phyloP scores from a whole-genome alignment of 306 rosid species.

The Abrus pulchellus region DNA sequence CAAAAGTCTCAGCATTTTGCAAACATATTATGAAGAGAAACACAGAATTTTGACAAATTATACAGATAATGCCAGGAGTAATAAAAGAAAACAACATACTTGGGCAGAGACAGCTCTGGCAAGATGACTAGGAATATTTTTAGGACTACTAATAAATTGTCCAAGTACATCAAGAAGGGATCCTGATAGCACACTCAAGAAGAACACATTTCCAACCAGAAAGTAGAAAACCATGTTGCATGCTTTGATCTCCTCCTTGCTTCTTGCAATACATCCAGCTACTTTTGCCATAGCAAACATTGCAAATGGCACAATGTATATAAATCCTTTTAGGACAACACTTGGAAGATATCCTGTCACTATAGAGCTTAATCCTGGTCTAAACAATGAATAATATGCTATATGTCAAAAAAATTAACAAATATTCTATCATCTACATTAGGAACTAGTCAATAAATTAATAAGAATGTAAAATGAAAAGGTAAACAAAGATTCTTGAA shows the following conservation, averaged over 20 bases:
- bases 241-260: constrained; percentile 92
- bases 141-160: constrained; percentile 72
- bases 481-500: neutral
- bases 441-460: neutral
- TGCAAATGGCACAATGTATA: constrained; percentile 81
- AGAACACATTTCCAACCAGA: constrained; percentile 91
- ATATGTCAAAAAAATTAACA: constrained; percentile 40
- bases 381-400: constrained; percentile 49
- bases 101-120: constrained; percentile 86
- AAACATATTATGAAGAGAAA: neutral
- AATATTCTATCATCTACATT: constrained; percentile 6
- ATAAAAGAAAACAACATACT: constrained; percentile 59
- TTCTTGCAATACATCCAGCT: constrained; percentile 80
- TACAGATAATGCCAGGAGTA: constrained; percentile 18
- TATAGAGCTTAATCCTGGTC: constrained; percentile 92
- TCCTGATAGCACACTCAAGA: constrained; percentile 87
- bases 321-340: constrained; percentile 79
- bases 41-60: neutral
- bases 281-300: constrained; percentile 90
- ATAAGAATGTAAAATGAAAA: constrained; percentile 1
- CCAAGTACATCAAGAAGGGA: constrained; percentile 88
- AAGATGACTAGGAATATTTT: constrained; percentile 71
- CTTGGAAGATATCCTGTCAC: constrained; percentile 94
- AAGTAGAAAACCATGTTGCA: constrained; percentile 97
- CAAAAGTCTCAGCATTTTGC: neutral